Evolutionary conservation across 352 stramenopile species (phyloP).

Genomic region (Pythium aquatile): DNA sequence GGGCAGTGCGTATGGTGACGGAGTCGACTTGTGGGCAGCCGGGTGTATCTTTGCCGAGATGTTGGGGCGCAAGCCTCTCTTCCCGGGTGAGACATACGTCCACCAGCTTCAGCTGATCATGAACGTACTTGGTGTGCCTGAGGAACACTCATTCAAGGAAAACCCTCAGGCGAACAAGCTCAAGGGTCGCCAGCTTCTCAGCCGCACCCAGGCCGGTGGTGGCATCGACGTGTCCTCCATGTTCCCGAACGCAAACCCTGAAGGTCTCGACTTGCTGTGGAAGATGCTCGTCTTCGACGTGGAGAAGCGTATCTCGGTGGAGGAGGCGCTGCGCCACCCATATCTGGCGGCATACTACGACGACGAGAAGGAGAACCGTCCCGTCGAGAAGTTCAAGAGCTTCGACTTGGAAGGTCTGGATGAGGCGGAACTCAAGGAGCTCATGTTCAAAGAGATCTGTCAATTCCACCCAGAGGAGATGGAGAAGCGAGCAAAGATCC

Average conservation of each 20-base stretch:
- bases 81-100: slow-evolving; percentile 85
- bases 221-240: slow-evolving; percentile 80
- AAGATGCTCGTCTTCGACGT: slow-evolving; percentile 93
- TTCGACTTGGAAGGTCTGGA: slow-evolving; percentile 86
- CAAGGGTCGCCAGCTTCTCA: slow-evolving; percentile 81
- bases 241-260: slow-evolving; percentile 86
- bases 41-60: slow-evolving; percentile 89
- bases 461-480: slow-evolving; percentile 88
- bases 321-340: slow-evolving; percentile 94
- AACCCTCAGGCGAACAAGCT: slow-evolving; percentile 88
- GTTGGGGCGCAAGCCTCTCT: slow-evolving; percentile 82
- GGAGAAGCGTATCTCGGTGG: slow-evolving; percentile 93
- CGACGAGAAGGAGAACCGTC: slow-evolving; percentile 59
- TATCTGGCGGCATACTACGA: slow-evolving; percentile 93
- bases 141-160: slow-evolving; percentile 88
- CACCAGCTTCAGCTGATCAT: slow-evolving; percentile 89
- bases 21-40: slow-evolving; percentile 84
- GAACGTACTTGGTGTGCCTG: slow-evolving; percentile 84
- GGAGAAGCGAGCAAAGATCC: slow-evolving; percentile 82
- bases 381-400: slow-evolving; percentile 79
- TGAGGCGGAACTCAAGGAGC: slow-evolving; percentile 82
- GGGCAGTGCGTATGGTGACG: slow-evolving; percentile 79
- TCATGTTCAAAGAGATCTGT: slow-evolving; percentile 91
- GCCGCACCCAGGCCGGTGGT: slow-evolving; percentile 72
- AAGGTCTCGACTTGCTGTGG: slow-evolving; percentile 80